These are phyloP conservation scores for Yarrowia porcina DNA, from an alignment of 805 yeast species.

Conservation along the genomic window DNA sequence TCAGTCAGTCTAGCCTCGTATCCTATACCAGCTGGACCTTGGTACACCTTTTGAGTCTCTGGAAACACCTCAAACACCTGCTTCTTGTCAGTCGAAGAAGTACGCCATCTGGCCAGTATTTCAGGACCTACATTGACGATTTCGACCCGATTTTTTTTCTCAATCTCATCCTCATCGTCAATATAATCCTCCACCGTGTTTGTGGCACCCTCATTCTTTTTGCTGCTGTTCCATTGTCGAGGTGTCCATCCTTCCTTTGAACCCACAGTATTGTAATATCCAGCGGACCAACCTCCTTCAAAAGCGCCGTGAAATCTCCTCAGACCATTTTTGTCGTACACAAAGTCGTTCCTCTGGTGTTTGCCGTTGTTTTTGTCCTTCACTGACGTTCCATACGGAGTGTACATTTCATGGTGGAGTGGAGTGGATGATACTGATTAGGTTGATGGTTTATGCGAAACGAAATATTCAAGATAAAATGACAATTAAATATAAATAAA, in stretches of 20 bases:
- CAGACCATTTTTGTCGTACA: constrained; percentile 19
- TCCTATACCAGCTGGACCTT: neutral
- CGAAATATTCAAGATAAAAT: neutral
- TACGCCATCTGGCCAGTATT: neutral
- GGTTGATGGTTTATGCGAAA: neutral
- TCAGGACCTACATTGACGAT: neutral
- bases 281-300: constrained; percentile 41
- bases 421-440: neutral
- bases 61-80: neutral
- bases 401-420: neutral
- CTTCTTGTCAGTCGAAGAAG: no score
- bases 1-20: neutral
- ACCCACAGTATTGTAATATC: constrained; percentile 39
- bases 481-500: no score
- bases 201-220: constrained; percentile 23
- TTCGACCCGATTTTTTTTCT: neutral
- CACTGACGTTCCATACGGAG: constrained; percentile 12
- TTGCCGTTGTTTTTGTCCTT: neutral
- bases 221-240: constrained; percentile 31
- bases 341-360: neutral
- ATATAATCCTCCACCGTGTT: constrained; percentile 36
- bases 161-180: constrained; percentile 39
- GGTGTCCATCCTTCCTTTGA: constrained; percentile 41
- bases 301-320: constrained; percentile 38
- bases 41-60: neutral